Conservation (phyloP, 208 protist species). For the Kentomonas sorsogonicus region DNA sequence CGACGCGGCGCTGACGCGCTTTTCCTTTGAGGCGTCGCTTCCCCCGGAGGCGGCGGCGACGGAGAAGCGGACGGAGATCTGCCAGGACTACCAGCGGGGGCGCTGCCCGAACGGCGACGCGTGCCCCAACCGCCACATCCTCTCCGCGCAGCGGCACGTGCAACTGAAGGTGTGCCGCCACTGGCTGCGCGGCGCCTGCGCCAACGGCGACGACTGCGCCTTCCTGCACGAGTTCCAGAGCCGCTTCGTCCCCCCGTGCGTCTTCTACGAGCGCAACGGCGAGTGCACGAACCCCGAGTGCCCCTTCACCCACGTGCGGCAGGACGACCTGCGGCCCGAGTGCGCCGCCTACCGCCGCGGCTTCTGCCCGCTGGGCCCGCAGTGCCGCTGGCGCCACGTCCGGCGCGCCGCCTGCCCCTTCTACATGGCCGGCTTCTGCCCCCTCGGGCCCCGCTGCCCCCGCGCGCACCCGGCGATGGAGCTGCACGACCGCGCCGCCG, state of each 20-base stretch:
- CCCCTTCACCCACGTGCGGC: constrained; percentile 90
- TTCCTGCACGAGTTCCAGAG: constrained; percentile 95
- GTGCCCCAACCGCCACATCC: constrained; percentile 93
- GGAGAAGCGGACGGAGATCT: constrained; percentile 86
- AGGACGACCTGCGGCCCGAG: constrained; percentile 76
- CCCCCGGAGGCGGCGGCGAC: constrained; percentile 56
- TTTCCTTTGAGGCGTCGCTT: constrained; percentile 75
- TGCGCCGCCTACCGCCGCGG: constrained; percentile 86
- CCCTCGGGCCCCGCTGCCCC: constrained; percentile 91
- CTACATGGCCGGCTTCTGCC: constrained; percentile 95
- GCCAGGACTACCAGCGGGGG: constrained; percentile 92
- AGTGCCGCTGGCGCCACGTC: constrained; percentile 89
- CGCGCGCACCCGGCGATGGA: constrained; percentile 88
- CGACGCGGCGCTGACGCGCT: constrained; percentile 41
- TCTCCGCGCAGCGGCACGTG: constrained; percentile 56
- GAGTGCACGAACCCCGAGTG: constrained; percentile 97
- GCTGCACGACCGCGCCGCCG: constrained; percentile 64
- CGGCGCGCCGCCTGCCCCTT: constrained; percentile 70
- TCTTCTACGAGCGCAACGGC: constrained; percentile 93
- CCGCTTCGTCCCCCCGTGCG: constrained; percentile 93
- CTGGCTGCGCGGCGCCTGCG: constrained; percentile 95
- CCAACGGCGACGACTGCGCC: constrained; percentile 94
- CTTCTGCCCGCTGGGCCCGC: constrained; percentile 86
- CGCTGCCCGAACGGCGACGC: constrained; percentile 90
- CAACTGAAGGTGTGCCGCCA: constrained; percentile 94